These are phyloP conservation scores for Jamesozyma jinghongensis DNA, from an alignment of 805 yeast species.

Conservation along the genomic window DNA sequence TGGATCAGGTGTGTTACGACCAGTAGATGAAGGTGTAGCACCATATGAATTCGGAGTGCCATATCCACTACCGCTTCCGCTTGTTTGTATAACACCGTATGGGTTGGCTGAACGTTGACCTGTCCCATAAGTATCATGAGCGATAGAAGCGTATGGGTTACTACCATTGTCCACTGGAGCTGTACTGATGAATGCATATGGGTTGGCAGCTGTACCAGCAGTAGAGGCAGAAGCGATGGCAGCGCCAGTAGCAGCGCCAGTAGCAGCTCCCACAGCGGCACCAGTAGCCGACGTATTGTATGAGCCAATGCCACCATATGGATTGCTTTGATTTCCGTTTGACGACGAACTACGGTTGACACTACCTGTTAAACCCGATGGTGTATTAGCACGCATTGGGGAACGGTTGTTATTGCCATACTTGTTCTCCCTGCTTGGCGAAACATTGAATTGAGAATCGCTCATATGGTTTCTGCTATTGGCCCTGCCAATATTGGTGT, in stretches of 20 bases:
- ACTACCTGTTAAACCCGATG: neutral
- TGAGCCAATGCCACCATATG: constrained; percentile 1
- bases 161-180: constrained; percentile 1
- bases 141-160: constrained; percentile 7
- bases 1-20: neutral
- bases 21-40: neutral
- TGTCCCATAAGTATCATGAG: neutral
- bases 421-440: neutral
- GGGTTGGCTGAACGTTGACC: constrained; percentile 1
- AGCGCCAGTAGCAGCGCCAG: neutral
- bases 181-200: no score
- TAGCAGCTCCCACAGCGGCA: neutral
- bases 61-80: neutral
- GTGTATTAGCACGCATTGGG: neutral
- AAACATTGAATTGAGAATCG: no score
- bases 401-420: constrained; percentile 1
- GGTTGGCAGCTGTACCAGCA: neutral
- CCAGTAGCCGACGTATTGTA: neutral
- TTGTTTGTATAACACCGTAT: constrained; percentile 3
- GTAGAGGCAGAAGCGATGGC: neutral
- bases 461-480: no score
- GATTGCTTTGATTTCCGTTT: neutral
- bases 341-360: neutral
- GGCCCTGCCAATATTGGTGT: no score
- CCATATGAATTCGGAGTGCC: constrained; percentile 1